phyloP scores from a whole-genome alignment of 306 rosid genomes.

The Macrotyloma uniflorum region DNA sequence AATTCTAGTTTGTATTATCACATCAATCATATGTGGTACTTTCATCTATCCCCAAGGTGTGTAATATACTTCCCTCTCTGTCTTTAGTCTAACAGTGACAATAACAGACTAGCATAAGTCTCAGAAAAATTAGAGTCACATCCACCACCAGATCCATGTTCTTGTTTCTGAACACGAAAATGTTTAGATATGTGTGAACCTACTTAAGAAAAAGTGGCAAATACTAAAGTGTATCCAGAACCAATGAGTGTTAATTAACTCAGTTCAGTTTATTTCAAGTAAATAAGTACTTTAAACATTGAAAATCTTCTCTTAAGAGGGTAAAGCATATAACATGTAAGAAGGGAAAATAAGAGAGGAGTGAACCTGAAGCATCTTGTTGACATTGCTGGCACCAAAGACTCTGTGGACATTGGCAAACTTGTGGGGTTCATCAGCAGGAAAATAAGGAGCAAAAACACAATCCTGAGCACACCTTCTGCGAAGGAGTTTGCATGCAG shows the following conservation, averaged over 20 bases:
- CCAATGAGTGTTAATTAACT: too few relatives aligned
- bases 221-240: too few relatives aligned
- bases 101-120: not conserved
- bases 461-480: slow-evolving; percentile 79
- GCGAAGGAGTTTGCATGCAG: slow-evolving; percentile 81
- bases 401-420: slow-evolving; percentile 86
- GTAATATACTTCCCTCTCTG: too few relatives aligned
- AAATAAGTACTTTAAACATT: too few relatives aligned
- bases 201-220: not conserved
- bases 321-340: not conserved
- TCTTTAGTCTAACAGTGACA: not conserved
- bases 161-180: not conserved
- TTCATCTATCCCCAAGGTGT: too few relatives aligned
- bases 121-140: not conserved
- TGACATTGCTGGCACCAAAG: slow-evolving; percentile 89
- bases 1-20: not conserved
- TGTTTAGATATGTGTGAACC: not conserved
- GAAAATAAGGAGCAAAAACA: slow-evolving; percentile 87
- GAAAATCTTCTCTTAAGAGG: too few relatives aligned
- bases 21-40: not conserved
- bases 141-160: not conserved
- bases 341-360: not conserved
- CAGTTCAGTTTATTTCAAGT: too few relatives aligned
- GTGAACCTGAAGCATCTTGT: slow-evolving; percentile 84
- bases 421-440: slow-evolving; percentile 77